Conservation (phyloP, 2,329 filamentous ascomycete species). For the Geoglossum cookeanum region DNA sequence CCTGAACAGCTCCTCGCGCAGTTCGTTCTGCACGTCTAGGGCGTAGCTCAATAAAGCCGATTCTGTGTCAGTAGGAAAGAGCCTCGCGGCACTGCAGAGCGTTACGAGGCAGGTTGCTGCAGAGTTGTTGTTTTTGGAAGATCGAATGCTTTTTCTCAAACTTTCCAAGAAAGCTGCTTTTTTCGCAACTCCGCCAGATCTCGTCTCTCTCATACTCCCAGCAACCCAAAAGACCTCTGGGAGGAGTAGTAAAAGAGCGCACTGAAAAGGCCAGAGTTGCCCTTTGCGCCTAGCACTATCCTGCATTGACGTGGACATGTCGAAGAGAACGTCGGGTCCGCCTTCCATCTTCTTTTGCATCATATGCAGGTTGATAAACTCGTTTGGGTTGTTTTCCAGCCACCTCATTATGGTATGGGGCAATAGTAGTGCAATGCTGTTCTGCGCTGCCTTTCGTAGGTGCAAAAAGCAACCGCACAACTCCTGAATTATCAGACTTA, state of each 20-base stretch:
- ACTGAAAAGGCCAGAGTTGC: conserved; percentile 43
- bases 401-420: conserved; percentile 44
- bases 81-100: conserved; percentile 41
- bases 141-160: conserved; percentile 41
- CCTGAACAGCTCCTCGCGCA: conserved; percentile 44
- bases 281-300: conserved; percentile 37
- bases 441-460: conserved; percentile 43
- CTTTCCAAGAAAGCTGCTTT: conserved; percentile 46
- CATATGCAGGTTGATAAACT: conserved; percentile 45
- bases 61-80: conserved; percentile 44
- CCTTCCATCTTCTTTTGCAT: conserved; percentile 43
- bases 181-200: conserved; percentile 42
- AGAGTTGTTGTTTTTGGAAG: conserved; percentile 37
- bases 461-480: conserved; percentile 48
- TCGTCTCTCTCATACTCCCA: conserved; percentile 45
- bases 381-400: conserved; percentile 44
- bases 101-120: conserved; percentile 47
- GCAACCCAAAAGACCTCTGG: conserved; percentile 53
- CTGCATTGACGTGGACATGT: conserved; percentile 44
- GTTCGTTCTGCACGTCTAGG: conserved; percentile 49
- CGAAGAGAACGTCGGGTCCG: conserved; percentile 46
- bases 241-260: conserved; percentile 40
- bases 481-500: conserved; percentile 44
- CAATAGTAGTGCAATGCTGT: conserved; percentile 40
- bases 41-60: conserved; percentile 46